phyloP scores from a whole-genome alignment of 306 rosid genomes.

The Malus orientalis region DNA sequence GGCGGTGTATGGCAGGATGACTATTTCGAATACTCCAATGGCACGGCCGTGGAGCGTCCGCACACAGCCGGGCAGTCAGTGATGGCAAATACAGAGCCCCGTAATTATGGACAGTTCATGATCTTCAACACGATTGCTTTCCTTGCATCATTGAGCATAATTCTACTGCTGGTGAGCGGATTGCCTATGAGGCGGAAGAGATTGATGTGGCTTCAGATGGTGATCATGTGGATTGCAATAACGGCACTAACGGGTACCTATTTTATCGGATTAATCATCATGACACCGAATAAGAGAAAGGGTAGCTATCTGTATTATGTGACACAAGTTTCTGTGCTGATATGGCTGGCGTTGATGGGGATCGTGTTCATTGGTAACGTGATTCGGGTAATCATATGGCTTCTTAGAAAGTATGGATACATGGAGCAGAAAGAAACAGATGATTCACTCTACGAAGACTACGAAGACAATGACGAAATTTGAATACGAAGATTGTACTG shows the following conservation, averaged over 20 bases:
- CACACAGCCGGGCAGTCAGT: conserved; percentile 22
- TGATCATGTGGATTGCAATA: conserved; percentile 33
- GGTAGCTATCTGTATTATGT: conserved; percentile 3
- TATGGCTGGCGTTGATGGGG: conserved; percentile 20
- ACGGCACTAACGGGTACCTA: conserved; percentile 9
- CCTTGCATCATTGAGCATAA: conserved; percentile 23
- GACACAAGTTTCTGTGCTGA: conserved; percentile 13
- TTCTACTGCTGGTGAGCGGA: conserved; percentile 22
- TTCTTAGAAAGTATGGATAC: conserved; percentile 20
- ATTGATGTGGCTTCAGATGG: conserved; percentile 32
- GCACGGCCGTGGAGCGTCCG: background rate
- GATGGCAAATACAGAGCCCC: conserved; percentile 1
- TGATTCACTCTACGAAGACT: background rate
- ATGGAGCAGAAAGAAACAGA: conserved; percentile 5
- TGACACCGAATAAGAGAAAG: conserved; percentile 4
- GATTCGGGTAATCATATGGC: background rate
- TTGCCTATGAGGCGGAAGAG: conserved; percentile 14
- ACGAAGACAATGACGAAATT: conserved; percentile 13
- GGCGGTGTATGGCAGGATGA: conserved; percentile 27
- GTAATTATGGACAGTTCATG: background rate
- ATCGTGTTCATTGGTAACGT: conserved; percentile 13
- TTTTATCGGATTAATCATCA: conserved; percentile 5
- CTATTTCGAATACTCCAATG: conserved; percentile 4
- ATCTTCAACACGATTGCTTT: conserved; percentile 14
- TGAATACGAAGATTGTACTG: background rate